Evolutionary conservation across 345 rosid genomes (phyloP), one percentile per base, ranked within the genome.

Genomic region (Rhizophora apiculata): DNA sequence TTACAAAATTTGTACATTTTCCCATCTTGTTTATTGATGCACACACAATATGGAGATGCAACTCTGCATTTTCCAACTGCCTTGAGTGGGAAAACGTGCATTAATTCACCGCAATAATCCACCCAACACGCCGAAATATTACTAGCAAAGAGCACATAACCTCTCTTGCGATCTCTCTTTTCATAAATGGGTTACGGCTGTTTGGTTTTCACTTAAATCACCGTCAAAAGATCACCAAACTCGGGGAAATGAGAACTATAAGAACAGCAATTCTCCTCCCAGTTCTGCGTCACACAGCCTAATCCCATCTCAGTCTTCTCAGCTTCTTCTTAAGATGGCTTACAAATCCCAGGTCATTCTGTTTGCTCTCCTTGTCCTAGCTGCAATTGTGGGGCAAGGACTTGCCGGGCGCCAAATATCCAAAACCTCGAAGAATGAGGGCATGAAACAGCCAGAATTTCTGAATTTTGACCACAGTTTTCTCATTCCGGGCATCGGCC

Each of bases 401-500:
- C 69, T 60, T 30, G 90, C 81, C 62, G 76, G 73, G 29, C 85
- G 90, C 57, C 68, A 79, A 30, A 57, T 77, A 65, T 84, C 86
- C 3, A 34, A 72, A 68, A 52, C 70, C 59, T 72, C 71, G 64
- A 56, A 78, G 75, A 71, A 80, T 22, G 73, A 21, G 13, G 89
- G 83, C 51, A 71, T 76, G 76, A 89, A 86, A 72, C 89, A 87
- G 76, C 92, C 96, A 22, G 80, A 86, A 55, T 84, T 79, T 68
- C 64, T 85, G 52, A 76, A 73, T 37, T 68, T 77, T 26, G 86
- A 74, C 74, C 71, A 52, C 68, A 73, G 85, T 48, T 60, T 80
- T 55, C 82, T 81, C 74, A 84, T 90, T 80, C 94, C 94, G 9
- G 92, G 92, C 68, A 66, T 84, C 36, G 97, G 97, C 37, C 68